phyloP scores from a whole-genome alignment of 2,329 filamentous ascomycete genomes.

The Arthrocladium fulminans region DNA sequence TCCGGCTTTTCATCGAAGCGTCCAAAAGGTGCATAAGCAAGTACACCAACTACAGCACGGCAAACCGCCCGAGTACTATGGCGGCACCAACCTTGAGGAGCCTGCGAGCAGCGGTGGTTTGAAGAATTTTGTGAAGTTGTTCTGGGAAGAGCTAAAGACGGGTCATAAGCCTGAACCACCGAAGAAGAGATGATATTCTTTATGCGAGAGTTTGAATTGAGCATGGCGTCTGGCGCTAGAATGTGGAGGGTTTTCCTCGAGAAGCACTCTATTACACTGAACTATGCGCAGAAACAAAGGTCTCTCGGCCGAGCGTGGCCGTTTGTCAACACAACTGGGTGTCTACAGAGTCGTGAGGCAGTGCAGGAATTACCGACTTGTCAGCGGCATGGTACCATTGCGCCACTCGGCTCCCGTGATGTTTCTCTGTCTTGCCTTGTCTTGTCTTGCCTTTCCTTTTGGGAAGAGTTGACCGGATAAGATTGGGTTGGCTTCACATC shows the following conservation, averaged over 20 bases:
- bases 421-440: background rate
- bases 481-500: slow-evolving; percentile 20
- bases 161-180: slow-evolving; percentile 31
- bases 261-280: background rate
- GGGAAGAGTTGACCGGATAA: background rate
- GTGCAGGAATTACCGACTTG: no score
- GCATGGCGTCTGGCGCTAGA: background rate
- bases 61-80: slow-evolving; percentile 35
- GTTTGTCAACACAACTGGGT: no score
- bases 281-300: no score
- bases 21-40: slow-evolving; percentile 34
- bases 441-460: background rate
- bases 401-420: no score
- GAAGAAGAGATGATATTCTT: slow-evolving; percentile 13
- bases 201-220: background rate
- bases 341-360: no score
- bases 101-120: slow-evolving; percentile 22
- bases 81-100: slow-evolving; percentile 27
- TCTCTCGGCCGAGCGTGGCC: no score
- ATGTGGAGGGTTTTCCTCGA: background rate
- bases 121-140: slow-evolving; percentile 30
- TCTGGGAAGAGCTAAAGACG: slow-evolving; percentile 36
- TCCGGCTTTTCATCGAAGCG: slow-evolving; percentile 36
- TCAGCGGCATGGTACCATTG: no score
- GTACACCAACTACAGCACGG: slow-evolving; percentile 35